These are phyloP conservation scores for Eucalyptus tenuipes DNA, from an alignment of 345 rosid genomes.

Conservation along the genomic window DNA sequence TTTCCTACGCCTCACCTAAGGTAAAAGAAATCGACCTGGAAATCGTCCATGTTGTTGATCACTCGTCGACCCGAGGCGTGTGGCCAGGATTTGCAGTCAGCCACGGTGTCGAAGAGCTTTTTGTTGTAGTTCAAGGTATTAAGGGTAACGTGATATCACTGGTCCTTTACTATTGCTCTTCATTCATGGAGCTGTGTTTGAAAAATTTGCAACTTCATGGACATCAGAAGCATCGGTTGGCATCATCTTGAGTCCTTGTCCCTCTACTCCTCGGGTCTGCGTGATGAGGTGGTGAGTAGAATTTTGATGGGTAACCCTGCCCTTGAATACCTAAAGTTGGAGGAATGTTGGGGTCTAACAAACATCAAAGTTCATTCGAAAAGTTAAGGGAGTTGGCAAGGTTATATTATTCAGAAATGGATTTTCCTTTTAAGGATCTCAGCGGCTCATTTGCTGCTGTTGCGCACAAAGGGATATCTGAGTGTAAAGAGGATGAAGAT, in stretches of 20 bases:
- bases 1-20: background rate
- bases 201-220: background rate
- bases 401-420: too few species aligned
- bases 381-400: background rate
- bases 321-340: background rate
- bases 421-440: too few species aligned
- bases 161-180: background rate
- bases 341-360: background rate
- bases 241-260: background rate
- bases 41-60: background rate
- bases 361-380: background rate
- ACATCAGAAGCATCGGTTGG: background rate
- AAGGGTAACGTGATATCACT: background rate
- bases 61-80: accelerated
- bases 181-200: background rate
- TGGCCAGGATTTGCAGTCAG: too few species aligned
- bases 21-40: background rate
- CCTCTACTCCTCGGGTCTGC: background rate
- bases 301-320: background rate
- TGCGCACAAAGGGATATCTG: too few species aligned
- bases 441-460: too few species aligned
- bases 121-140: background rate
- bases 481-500: too few species aligned
- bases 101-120: background rate
- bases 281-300: background rate